Evolutionary conservation across 805 yeast species (phyloP), one percentile per base, ranked within the genome.

Genomic region (Scheffersomyces lignosus): DNA sequence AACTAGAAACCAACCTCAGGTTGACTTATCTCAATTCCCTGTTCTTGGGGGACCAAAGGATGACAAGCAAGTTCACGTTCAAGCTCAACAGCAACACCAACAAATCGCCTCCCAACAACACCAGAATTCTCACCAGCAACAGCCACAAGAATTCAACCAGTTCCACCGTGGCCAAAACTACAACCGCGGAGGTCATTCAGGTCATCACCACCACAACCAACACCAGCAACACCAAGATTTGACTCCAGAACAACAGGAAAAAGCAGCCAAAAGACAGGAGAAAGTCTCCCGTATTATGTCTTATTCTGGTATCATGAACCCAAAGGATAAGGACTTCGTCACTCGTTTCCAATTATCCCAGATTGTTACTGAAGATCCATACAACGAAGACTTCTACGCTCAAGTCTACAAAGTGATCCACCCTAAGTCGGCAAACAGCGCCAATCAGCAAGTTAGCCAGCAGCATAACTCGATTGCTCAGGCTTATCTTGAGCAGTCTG

Each of bases 341-440:
- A 88, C 96, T 29, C 78, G 97, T 58, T 83, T 90, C 56, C 99
- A 93, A 64, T 75, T 93, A 45, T 88, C 96, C 33, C 96, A 90
- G 60, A 85, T 93, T 63, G 96, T 93, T 33, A 86, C 96, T 8
- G 97, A 90, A 38, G 98, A 93, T 63, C 99, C 99, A 10, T 87
- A 86, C 62, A 88, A 87, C 55, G 99, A 93, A 63, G 99, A 93
- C 68, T 93, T 91, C 56, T 93, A 93, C 58, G 87, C 83, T 55
- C 98, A 93, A 63, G 96, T 93, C 28, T 87, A 80, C 65, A 85
- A 90, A 52, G 75, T 70, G 15, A 66, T 70, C 40, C 73, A 68
- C 46, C 75, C 74, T 15, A 67, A 67, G 46, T 70, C 86, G 45
- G 82, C 83, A 53, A 52, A 47, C 40, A 72, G 73, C 36, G 74